phyloP scores from a whole-genome alignment of 73 alveolate genomes.

The Strombidium stylifer region DNA sequence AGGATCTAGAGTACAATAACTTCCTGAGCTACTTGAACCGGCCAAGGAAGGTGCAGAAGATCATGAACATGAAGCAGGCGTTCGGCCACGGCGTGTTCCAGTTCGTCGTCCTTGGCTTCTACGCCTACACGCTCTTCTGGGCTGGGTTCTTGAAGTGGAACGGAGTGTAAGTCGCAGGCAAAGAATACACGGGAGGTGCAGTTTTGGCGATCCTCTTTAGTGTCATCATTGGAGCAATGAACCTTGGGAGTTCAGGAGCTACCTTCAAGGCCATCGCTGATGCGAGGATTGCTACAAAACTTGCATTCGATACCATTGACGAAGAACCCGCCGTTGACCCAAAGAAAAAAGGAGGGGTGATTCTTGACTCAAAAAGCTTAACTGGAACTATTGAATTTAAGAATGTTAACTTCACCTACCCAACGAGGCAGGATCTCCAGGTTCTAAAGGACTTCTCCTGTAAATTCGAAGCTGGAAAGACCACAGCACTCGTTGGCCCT shows the following conservation, averaged over 20 bases:
- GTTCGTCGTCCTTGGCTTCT: too few species aligned
- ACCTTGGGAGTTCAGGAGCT: too few species aligned
- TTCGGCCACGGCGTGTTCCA: too few species aligned
- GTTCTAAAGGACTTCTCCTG: neutral
- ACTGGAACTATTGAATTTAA: conserved; percentile 55
- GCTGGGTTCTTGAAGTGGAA: too few species aligned
- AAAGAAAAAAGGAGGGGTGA: neutral
- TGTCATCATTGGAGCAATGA: too few species aligned
- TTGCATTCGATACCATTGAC: conserved; percentile 2
- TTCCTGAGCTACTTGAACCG: conserved; percentile 34
- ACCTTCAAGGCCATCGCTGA: conserved; percentile 53
- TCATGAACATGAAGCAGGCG: too few species aligned
- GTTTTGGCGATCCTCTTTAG: too few species aligned
- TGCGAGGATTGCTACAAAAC: conserved; percentile 20
- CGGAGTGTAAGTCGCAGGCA: too few species aligned
- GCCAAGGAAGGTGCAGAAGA: conserved; percentile 24
- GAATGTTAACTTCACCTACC: conserved; percentile 66
- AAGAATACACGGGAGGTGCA: too few species aligned
- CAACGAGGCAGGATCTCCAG: conserved; percentile 40
- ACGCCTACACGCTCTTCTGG: too few species aligned
- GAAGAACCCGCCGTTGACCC: too few species aligned
- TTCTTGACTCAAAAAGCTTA: neutral
- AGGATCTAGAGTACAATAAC: conserved; percentile 34
- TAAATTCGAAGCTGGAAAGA: conserved; percentile 4
- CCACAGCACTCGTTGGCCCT: conserved; percentile 33